A percentile compares a stretch with the other conserved stretches of the same genome.
Evolutionary conservation across 2,329 filamentous ascomycete species (phyloP).

Genomic region (Beauveria asiatica): DNA sequence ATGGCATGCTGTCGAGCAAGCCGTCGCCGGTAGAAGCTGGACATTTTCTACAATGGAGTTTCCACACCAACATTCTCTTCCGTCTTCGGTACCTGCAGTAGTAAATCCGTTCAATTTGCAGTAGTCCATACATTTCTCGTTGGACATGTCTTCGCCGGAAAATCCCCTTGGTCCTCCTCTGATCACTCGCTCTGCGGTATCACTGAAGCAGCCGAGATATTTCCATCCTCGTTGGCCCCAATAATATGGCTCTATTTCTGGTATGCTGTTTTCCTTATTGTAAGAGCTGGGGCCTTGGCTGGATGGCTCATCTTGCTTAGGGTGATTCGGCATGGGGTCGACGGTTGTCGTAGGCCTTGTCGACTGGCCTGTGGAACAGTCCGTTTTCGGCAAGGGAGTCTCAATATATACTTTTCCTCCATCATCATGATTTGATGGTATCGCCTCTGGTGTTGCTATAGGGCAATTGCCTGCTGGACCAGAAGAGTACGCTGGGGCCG

Average conservation of each 20-base stretch:
- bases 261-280: neutral
- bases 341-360: neutral
- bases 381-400: neutral
- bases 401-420: neutral
- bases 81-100: slow-evolving; percentile 42
- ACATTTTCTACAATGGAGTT: slow-evolving; percentile 18
- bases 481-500: neutral
- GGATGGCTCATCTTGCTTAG: neutral
- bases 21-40: slow-evolving; percentile 17
- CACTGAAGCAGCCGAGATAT: slow-evolving; percentile 25
- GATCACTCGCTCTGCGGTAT: slow-evolving; percentile 15
- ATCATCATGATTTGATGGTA: neutral
- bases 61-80: slow-evolving; percentile 44
- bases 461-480: neutral
- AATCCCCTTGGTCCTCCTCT: slow-evolving; percentile 17
- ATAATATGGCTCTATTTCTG: neutral
- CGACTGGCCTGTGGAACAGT: neutral
- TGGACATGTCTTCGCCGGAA: slow-evolving; percentile 33
- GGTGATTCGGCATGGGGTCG: neutral
- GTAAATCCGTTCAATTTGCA: slow-evolving; percentile 33
- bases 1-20: slow-evolving; percentile 18
- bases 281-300: neutral
- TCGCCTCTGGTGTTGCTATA: neutral
- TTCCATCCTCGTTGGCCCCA: slow-evolving; percentile 16
- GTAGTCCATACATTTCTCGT: slow-evolving; percentile 38